Evolutionary conservation across 306 rosid genomes (phyloP).

Genomic region (Prunus salicina): DNA sequence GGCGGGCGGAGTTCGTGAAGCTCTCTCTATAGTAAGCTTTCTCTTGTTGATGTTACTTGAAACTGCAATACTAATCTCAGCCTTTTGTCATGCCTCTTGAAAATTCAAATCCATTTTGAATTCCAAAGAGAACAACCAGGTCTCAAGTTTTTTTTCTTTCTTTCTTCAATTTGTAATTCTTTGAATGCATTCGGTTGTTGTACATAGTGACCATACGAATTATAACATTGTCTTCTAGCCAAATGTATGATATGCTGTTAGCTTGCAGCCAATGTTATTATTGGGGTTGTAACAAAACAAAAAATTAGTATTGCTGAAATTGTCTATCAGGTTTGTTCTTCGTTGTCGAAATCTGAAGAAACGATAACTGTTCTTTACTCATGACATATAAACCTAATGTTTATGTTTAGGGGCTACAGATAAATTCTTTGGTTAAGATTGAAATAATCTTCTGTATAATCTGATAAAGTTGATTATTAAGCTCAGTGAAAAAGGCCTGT

Average conservation of each 20-base stretch:
- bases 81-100: slow-evolving; percentile 10
- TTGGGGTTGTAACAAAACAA: background rate
- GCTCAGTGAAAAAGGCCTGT: too few species aligned
- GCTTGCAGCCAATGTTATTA: slow-evolving; percentile 16
- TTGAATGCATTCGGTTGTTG: slow-evolving; percentile 64
- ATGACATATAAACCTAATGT: background rate
- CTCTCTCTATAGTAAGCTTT: slow-evolving; percentile 28
- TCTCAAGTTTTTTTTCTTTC: slow-evolving; percentile 19
- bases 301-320: background rate
- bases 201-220: slow-evolving; percentile 71
- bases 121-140: slow-evolving; percentile 33
- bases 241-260: slow-evolving; percentile 23
- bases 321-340: background rate
- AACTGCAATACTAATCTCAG: slow-evolving; percentile 32
- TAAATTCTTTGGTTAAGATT: too few species aligned
- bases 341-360: background rate
- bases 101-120: slow-evolving; percentile 44
- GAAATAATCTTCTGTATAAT: too few species aligned
- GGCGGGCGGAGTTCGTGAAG: slow-evolving; percentile 56
- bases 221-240: slow-evolving; percentile 32
- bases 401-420: too few species aligned
- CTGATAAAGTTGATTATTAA: too few species aligned
- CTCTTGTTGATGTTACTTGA: slow-evolving; percentile 24
- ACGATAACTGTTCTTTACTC: background rate
- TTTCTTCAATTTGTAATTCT: slow-evolving; percentile 46